Percentiles rank a stretch among this genome's conserved stretches.
Evolutionary conservation across 208 protist species (phyloP).

Genomic region (Leishmania aethiopica): DNA sequence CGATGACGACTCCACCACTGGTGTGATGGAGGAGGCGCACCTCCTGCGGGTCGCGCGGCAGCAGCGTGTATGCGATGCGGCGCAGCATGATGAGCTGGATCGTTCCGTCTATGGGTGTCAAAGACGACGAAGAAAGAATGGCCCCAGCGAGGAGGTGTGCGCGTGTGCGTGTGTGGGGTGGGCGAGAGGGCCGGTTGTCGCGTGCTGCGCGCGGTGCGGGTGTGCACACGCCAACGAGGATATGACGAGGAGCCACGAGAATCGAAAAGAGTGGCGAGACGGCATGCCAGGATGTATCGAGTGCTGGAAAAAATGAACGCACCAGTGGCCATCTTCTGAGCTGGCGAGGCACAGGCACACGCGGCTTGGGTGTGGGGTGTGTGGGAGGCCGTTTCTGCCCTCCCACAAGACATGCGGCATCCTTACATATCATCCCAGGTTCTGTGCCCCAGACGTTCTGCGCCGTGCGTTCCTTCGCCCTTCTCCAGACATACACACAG

Average conservation of each 20-base stretch:
- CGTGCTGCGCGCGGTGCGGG: background rate
- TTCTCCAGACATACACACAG: background rate
- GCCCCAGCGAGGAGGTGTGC: background rate
- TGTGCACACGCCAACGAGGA: background rate
- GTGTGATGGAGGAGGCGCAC: constrained; percentile 41
- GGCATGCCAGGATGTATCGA: background rate
- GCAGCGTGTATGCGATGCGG: constrained; percentile 27
- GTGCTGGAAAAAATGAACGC: background rate
- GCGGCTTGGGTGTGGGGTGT: background rate
- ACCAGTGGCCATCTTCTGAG: background rate
- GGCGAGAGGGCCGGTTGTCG: background rate
- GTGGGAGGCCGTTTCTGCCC: background rate
- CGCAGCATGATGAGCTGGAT: constrained; percentile 28
- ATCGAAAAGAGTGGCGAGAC: background rate
- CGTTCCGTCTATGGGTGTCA: background rate
- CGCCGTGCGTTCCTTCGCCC: background rate
- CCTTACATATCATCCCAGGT: background rate
- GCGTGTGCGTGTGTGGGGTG: background rate
- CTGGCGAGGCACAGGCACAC: background rate
- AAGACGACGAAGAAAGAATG: background rate
- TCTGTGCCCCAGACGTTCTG: background rate
- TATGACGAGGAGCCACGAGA: background rate
- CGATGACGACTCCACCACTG: constrained; percentile 33
- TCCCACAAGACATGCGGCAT: background rate
- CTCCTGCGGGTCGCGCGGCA: constrained; percentile 27